phyloP scores from a whole-genome alignment of 371 early-diverging fungal genomes.

The Mucor racemosus region DNA sequence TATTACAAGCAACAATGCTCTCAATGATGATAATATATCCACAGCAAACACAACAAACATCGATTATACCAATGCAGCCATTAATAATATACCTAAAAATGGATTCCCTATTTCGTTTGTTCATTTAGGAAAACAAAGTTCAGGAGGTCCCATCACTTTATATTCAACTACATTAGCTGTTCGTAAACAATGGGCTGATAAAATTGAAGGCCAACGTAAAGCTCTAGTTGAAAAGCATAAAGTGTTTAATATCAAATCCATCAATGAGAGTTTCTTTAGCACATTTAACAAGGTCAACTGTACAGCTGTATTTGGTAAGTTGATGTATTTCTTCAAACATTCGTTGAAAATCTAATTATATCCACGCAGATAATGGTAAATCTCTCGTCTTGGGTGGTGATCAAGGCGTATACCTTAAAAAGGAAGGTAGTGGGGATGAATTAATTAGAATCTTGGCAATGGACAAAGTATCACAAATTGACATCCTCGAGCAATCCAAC shows the following conservation, averaged over 20 bases:
- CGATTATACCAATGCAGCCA: background rate
- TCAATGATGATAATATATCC: background rate
- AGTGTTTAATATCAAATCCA: slow-evolving; percentile 62
- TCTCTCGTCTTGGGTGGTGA: slow-evolving; percentile 47
- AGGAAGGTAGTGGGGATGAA: slow-evolving; percentile 34
- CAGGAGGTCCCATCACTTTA: slow-evolving; percentile 67
- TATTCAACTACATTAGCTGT: slow-evolving; percentile 76
- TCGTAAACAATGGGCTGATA: slow-evolving; percentile 83
- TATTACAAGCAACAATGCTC: background rate
- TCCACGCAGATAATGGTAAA: slow-evolving; percentile 22
- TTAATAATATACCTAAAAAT: slow-evolving; percentile 30
- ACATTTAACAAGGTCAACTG: slow-evolving; percentile 45
- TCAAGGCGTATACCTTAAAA: slow-evolving; percentile 53
- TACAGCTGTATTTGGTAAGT: slow-evolving; percentile 39
- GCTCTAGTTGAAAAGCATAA: slow-evolving; percentile 59
- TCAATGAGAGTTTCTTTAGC: slow-evolving; percentile 41
- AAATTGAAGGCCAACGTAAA: slow-evolving; percentile 76
- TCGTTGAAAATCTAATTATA: too few relatives aligned
- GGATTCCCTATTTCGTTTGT: slow-evolving; percentile 73
- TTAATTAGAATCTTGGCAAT: slow-evolving; percentile 67
- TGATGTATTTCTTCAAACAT: background rate
- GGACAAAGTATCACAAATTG: slow-evolving; percentile 87
- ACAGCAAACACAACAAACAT: background rate
- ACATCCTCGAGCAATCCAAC: slow-evolving; percentile 76
- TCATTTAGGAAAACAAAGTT: slow-evolving; percentile 77